A percentile compares a stretch with the other conserved stretches of the same genome.
Conservation (phyloP, 2,329 filamentous ascomycete species). For the Neocucurbitaria cava region DNA sequence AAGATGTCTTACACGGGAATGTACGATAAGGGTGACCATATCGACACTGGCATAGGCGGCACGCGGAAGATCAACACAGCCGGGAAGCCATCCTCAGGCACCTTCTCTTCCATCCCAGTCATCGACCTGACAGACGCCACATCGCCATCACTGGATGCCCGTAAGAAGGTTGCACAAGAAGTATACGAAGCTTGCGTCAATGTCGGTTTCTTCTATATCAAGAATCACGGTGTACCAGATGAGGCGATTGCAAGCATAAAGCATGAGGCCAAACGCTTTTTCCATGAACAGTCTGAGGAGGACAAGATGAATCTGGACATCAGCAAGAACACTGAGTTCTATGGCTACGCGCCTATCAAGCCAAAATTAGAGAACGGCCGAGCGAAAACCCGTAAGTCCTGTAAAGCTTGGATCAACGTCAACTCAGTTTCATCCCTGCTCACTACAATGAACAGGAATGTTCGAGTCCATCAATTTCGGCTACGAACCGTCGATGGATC, state of each 20-base stretch:
- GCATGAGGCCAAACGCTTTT: not conserved
- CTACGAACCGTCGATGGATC: not conserved
- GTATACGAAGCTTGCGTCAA: not conserved
- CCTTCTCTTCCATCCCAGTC: not conserved
- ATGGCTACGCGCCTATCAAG: not conserved
- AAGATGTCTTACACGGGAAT: not conserved
- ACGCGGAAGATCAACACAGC: not conserved
- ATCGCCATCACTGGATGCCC: not conserved
- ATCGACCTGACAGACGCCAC: not conserved
- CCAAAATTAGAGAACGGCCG: not conserved
- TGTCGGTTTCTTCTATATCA: not conserved
- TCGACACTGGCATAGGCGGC: not conserved
- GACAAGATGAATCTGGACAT: not conserved
- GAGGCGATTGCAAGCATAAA: not conserved
- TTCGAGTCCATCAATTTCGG: not conserved
- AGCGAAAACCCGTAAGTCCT: not conserved
- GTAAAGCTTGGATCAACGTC: not conserved
- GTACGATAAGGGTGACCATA: not conserved
- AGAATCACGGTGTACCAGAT: not conserved
- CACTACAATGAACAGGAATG: not conserved
- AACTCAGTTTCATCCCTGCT: not conserved
- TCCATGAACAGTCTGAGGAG: not conserved
- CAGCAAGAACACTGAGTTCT: not conserved
- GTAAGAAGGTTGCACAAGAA: not conserved
- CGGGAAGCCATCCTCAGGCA: not conserved